These are phyloP conservation scores for Chlamydomonas sphaeroides DNA, from an alignment of 139 green algal species.

Conservation along the genomic window DNA sequence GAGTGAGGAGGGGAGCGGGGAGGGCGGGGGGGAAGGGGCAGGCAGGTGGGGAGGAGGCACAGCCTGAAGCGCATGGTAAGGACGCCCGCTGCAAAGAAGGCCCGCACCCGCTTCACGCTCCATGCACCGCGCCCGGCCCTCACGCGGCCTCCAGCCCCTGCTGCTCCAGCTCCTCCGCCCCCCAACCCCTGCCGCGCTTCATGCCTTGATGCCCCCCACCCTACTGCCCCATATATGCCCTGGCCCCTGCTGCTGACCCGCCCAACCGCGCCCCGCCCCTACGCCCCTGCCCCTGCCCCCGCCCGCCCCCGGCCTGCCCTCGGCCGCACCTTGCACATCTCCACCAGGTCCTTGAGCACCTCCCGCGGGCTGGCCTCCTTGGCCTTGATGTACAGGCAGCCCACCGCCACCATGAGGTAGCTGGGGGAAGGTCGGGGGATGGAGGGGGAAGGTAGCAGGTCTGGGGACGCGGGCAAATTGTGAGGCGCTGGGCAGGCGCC, in stretches of 20 bases:
- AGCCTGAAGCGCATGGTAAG: no score
- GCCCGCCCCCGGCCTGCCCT: no score
- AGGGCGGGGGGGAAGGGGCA: background rate
- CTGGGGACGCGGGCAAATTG: background rate
- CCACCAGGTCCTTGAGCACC: conserved; percentile 94
- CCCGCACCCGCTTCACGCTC: no score
- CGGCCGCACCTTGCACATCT: conserved; percentile 89
- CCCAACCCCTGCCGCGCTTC: no score
- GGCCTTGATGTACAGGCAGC: conserved; percentile 87
- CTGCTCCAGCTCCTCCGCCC: no score
- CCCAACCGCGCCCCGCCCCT: background rate
- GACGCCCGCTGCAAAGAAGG: no score
- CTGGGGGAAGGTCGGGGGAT: conserved; percentile 43
- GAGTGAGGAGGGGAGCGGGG: background rate
- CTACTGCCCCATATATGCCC: no score
- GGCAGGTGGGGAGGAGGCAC: background rate
- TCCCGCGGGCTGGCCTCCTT: conserved; percentile 78
- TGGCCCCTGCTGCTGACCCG: background rate
- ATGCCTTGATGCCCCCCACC: no score
- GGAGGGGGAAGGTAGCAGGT: background rate
- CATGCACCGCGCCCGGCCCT: no score
- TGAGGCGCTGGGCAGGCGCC: no score
- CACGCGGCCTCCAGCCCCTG: no score
- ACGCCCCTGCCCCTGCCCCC: background rate
- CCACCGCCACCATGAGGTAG: conserved; percentile 94